Evolutionary conservation across 352 stramenopile species (phyloP).

Genomic region (Phytophthora chlamydospora): DNA sequence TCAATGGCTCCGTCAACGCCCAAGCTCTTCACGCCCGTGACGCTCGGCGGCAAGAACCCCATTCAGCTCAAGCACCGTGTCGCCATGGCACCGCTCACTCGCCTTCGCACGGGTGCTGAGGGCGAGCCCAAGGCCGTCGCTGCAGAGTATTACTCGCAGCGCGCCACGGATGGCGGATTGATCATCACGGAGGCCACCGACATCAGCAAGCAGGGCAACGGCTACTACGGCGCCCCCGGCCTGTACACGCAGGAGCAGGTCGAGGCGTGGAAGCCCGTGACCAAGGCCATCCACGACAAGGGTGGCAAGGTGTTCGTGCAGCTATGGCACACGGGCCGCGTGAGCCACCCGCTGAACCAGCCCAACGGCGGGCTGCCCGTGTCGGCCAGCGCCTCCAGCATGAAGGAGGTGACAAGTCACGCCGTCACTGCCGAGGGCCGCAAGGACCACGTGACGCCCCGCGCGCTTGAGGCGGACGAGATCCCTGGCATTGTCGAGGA

Average conservation of each 20-base stretch:
- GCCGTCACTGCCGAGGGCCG: constrained; percentile 42
- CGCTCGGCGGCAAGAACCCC: constrained; percentile 39
- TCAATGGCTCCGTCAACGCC: constrained; percentile 28
- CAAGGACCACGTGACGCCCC: constrained; percentile 49
- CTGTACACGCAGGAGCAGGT: constrained; percentile 58
- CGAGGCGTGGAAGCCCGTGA: constrained; percentile 54
- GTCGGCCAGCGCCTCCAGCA: constrained; percentile 41
- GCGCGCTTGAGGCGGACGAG: constrained; percentile 66
- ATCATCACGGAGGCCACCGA: constrained; percentile 62
- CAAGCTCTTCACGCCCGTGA: constrained; percentile 49
- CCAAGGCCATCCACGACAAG: constrained; percentile 73
- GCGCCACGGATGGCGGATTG: constrained; percentile 48
- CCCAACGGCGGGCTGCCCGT: constrained; percentile 48
- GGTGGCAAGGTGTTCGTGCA: constrained; percentile 74
- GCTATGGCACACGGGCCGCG: constrained; percentile 80
- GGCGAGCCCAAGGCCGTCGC: constrained; percentile 38
- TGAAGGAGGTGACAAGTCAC: constrained; percentile 33
- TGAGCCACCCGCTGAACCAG: constrained; percentile 62
- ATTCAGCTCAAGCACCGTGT: constrained; percentile 58
- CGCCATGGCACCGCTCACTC: constrained; percentile 58
- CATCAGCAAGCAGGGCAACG: constrained; percentile 42
- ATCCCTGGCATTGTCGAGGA: constrained; percentile 72
- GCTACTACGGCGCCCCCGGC: constrained; percentile 43
- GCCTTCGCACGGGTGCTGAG: constrained; percentile 31
- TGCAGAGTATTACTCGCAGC: constrained; percentile 56